Base-by-base conservation (phyloP, 1,284 basidiomycete species). In the Cutaneotrichosporon arboriforme region DNA sequence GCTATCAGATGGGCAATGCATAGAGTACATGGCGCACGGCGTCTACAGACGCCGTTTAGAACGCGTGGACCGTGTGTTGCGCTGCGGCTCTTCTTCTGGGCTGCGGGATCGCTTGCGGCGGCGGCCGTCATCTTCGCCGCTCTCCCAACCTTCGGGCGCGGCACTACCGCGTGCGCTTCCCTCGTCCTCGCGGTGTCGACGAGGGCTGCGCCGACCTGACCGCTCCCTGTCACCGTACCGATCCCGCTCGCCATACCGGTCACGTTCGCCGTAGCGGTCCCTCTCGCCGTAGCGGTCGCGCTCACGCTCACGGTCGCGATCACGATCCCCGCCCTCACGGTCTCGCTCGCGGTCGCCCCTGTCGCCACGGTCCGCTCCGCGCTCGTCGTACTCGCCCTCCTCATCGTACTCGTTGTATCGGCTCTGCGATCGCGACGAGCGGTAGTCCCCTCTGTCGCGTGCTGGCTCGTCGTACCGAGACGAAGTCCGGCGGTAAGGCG, bases 141-240 rank as follows among this genome's bases (percentile, higher is more conserved):
- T 54, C 41, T 66, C 64, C 67, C 66, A 69, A 18, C 64, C 64
- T 21, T 61, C 64, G 5, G 62, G 65, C 14, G 60, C 66, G 22
- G 62, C 41, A 2, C 51, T 58, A 7, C 44, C 55, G 21, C 36
- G 22, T 14, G 20, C 39, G 14, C 22, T 34, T 8, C 36, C 37
- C 13, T 48, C 51, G 12, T 18, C 46, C 4, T 36, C 42, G 21
- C 39, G 37, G 23, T 41, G 14, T 14, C 51, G 22, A 21, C 47
- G 40, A 3, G 38, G 41, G 34, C 34, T 18, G 18, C 49, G 35
- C 14, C 44, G 43, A 22, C 34, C 10, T 38, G 37, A 47, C 26
- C 49, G 37, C 8, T 54, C 43, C 31, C 48, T 54, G 35, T 55
- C 45, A 3, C 48, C 38, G 10, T 48, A 39, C 23, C 46, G 36